A percentile compares a stretch with the other conserved stretches of the same genome.
These are phyloP conservation scores for Microcera coccophila DNA, from an alignment of 2,329 filamentous ascomycete species.

Conservation along the genomic window DNA sequence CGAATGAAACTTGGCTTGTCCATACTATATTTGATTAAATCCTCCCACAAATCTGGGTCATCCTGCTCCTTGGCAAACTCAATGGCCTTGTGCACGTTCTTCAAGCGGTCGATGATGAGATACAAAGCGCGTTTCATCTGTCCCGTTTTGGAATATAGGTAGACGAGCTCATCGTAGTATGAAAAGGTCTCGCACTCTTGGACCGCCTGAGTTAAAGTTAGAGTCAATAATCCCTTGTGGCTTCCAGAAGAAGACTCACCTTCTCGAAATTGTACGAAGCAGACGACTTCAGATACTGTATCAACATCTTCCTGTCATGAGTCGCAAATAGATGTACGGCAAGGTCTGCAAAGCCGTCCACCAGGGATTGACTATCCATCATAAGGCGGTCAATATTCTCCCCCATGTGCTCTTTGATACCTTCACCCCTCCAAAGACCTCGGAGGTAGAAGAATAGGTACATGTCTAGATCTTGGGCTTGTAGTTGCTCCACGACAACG, in stretches of 20 bases:
- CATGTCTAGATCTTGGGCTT: conserved; percentile 60
- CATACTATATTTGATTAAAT: conserved; percentile 93
- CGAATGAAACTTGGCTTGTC: conserved; percentile 94
- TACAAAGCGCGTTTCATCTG: conserved; percentile 88
- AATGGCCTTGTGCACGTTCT: conserved; percentile 88
- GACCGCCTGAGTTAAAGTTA: conserved; percentile 47
- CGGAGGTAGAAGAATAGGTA: conserved; percentile 93
- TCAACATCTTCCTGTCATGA: conserved; percentile 74
- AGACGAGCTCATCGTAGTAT: conserved; percentile 91
- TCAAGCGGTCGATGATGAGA: conserved; percentile 89
- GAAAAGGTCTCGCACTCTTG: conserved; percentile 75
- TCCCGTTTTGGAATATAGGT: conserved; percentile 90
- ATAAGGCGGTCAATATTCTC: conserved; percentile 55
- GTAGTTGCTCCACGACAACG: conserved; percentile 74
- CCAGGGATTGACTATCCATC: conserved; percentile 61
- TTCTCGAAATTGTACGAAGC: conserved; percentile 86
- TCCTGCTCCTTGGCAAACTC: conserved; percentile 91
- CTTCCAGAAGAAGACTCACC: conserved; percentile 31
- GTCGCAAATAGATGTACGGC: conserved; percentile 82
- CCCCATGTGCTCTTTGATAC: conserved; percentile 50
- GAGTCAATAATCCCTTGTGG: conserved; percentile 12
- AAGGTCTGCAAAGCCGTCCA: conserved; percentile 83
- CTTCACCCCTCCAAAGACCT: conserved; percentile 76
- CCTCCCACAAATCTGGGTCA: conserved; percentile 90
- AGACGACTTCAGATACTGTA: conserved; percentile 81